Conservation (phyloP, 2,329 filamentous ascomycete genomes). For the Myriosclerotinia curreyana region DNA sequence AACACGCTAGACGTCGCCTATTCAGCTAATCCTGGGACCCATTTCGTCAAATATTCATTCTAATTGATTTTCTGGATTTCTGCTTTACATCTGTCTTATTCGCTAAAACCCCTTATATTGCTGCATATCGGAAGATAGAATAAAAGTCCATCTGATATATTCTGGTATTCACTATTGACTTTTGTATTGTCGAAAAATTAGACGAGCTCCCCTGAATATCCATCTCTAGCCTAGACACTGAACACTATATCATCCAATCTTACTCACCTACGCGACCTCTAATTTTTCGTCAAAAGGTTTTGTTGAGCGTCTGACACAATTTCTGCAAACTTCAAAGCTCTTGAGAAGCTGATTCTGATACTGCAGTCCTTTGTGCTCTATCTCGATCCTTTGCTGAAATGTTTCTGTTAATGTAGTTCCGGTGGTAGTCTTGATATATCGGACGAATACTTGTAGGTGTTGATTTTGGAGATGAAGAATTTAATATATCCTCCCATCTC, state of each 20-base stretch:
- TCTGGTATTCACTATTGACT: not conserved
- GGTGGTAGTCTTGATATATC: not conserved
- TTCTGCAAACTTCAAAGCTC: not conserved
- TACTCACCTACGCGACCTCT: not conserved
- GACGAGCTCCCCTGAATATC: not conserved
- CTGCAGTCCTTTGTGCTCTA: not conserved
- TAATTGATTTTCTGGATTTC: not conserved
- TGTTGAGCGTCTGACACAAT: not conserved
- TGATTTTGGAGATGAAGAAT: not conserved
- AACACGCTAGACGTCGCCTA: not conserved
- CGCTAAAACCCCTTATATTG: too few relatives aligned
- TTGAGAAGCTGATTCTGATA: not conserved
- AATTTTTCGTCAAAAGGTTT: not conserved
- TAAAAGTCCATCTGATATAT: not conserved
- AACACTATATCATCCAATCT: not conserved
- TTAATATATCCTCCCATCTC: too few relatives aligned
- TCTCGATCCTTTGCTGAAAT: not conserved
- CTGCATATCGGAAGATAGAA: too few relatives aligned
- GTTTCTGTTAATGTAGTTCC: not conserved
- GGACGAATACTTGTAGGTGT: not conserved
- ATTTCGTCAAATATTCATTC: not conserved
- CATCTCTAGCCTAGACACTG: not conserved
- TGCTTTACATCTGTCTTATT: not conserved
- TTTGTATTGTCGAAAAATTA: not conserved
- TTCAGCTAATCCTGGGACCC: not conserved